A percentile compares a stretch with the other conserved stretches of the same genome.
phyloP scores from a whole-genome alignment of 2,329 filamentous ascomycete genomes.

The Botrytis paeoniae region DNA sequence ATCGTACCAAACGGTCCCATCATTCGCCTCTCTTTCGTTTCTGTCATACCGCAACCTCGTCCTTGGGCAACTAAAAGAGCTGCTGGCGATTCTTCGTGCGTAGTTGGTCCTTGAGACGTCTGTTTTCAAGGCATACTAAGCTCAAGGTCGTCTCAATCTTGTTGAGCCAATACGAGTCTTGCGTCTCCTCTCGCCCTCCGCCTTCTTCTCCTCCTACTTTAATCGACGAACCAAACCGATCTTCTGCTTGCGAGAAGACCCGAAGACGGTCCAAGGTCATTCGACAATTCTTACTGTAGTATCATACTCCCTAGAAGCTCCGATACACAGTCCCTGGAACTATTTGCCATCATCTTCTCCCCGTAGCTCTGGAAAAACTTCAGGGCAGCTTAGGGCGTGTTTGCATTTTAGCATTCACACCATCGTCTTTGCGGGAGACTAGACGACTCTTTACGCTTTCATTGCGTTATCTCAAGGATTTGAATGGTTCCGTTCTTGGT shows the following conservation, averaged over 20 bases:
- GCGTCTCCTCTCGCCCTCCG: neutral
- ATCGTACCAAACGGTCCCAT: neutral
- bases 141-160: neutral
- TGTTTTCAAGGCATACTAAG: neutral
- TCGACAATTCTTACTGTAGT: neutral
- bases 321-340: neutral
- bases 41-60: neutral
- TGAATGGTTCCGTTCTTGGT: no score
- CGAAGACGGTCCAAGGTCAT: neutral
- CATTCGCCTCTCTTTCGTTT: neutral
- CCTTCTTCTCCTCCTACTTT: neutral
- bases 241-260: neutral
- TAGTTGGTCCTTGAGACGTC: neutral
- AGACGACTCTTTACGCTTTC: neutral
- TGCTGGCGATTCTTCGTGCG: neutral
- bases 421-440: neutral
- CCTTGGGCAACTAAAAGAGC: neutral
- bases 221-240: neutral
- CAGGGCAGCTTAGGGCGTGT: no score
- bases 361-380: neutral
- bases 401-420: neutral
- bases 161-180: neutral
- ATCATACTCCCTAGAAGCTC: neutral
- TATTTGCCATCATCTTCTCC: neutral
- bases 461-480: neutral